Evolutionary conservation across 345 rosid genomes (phyloP).

Genomic region (Rhodamnia argentea): DNA sequence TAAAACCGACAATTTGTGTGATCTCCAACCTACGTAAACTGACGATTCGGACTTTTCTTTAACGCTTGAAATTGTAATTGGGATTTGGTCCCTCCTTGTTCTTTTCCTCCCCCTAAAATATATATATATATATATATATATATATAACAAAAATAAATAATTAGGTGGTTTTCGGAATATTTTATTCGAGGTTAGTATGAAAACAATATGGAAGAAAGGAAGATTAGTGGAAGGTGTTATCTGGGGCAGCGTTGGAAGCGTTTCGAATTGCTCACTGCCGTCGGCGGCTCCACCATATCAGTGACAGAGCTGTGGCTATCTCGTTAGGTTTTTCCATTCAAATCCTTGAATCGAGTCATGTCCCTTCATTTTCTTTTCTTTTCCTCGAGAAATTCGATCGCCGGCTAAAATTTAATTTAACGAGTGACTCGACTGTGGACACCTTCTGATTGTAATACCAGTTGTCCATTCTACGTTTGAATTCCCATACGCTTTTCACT

Average conservation of each 20-base stretch:
- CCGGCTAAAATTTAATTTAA: background rate
- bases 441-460: fast-evolving
- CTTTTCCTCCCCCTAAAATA: background rate
- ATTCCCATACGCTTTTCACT: too few species aligned
- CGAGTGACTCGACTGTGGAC: background rate
- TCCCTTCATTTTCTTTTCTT: background rate
- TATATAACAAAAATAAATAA: background rate
- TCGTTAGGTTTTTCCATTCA: background rate
- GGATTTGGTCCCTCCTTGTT: background rate
- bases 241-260: background rate
- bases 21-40: background rate
- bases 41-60: background rate
- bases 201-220: background rate
- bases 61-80: background rate
- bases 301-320: background rate
- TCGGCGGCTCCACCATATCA: background rate
- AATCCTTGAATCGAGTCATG: background rate
- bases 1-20: background rate
- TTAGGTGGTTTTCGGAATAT: background rate
- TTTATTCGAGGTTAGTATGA: background rate
- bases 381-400: background rate
- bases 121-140: too few species aligned
- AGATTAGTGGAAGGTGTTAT: background rate
- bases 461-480: background rate
- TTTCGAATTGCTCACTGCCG: background rate